Base-by-base conservation (phyloP, 2,329 filamentous ascomycete species). In the Aspergillus tamarii region DNA sequence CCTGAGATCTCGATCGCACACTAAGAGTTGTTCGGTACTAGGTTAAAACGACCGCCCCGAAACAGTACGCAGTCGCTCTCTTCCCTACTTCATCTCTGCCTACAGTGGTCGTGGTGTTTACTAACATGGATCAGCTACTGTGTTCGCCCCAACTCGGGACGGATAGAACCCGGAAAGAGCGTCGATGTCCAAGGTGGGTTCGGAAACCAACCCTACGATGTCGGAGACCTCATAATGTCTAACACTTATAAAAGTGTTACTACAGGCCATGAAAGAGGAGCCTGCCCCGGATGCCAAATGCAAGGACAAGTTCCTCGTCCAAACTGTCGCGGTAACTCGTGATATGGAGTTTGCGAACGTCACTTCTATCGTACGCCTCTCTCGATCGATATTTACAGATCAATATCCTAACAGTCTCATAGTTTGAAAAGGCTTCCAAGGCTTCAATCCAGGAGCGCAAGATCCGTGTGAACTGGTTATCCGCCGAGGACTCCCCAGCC, bases 21-120 rank as follows among this genome's bases (percentile, higher is more conserved):
- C 74, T 78, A 67, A 78, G 63, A 36, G 32, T 43, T 59, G 61
- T 45, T 59, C 55, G 65, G 30, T 63, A 48, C 39, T 72, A 97
- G 93, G 95, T 99, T 81, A 99, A 99, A 89, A 99, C 95, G 56
- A 99, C 95, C 67, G 95, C 95, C 57, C 95, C 95, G 39, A 98
- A 98, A 83, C 95, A 98, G 94, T 99, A 91, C 76, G 91, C 80
- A 65, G 57, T 60, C 62, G 59, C 61, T 68, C 73, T 28, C 23
- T 28, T 28, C 52, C 57, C 32, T 61, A 56, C 45, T 56, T 39
- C 48, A 32, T 23, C 55, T 46, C 39, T 52, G 21, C 32, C n/a
- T 3, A 26, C 57, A 54, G 16, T 43, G 36, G 28, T 53, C 14
- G 21, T 59, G 28, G 53, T 53, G 39, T 64, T 68, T 62, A 67